Percentiles rank a stretch among this genome's conserved stretches.
These are phyloP conservation scores for Peronospora farinosa DNA, from an alignment of 352 stramenopile genomes.

Conservation along the genomic window DNA sequence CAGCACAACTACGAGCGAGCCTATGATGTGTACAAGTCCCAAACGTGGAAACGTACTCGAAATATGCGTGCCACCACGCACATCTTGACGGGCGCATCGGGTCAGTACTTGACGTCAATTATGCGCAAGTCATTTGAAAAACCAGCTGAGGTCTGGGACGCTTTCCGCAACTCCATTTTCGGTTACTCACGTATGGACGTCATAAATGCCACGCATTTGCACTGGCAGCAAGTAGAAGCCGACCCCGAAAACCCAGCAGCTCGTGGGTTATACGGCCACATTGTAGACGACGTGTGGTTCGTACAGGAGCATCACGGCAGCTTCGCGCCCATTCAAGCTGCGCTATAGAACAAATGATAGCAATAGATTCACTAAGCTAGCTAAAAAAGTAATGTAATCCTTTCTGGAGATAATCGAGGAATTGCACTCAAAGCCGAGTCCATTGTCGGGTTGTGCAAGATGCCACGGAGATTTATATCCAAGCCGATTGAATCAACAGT, in stretches of 20 bases:
- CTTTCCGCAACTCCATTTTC: slow-evolving; percentile 85
- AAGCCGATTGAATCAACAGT: too few species aligned
- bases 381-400: too few species aligned
- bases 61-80: slow-evolving; percentile 85
- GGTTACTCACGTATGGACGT: slow-evolving; percentile 82
- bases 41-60: slow-evolving; percentile 55
- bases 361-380: too few species aligned
- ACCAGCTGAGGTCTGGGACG: slow-evolving; percentile 54
- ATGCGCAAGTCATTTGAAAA: slow-evolving; percentile 78
- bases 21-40: slow-evolving; percentile 69
- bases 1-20: slow-evolving; percentile 89
- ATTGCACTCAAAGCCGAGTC: too few species aligned
- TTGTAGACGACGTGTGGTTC: slow-evolving; percentile 87
- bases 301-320: slow-evolving; percentile 87
- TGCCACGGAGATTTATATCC: too few species aligned
- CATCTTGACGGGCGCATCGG: slow-evolving; percentile 85
- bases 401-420: too few species aligned
- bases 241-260: slow-evolving; percentile 71
- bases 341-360: slow-evolving; percentile 10
- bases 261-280: slow-evolving; percentile 66
- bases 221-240: slow-evolving; percentile 84
- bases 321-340: slow-evolving; percentile 34
- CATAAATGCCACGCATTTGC: slow-evolving; percentile 83
- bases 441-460: too few species aligned
- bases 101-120: slow-evolving; percentile 70